These are phyloP conservation scores for Mycena crocata DNA, from an alignment of 768 basidiomycete species.

Conservation along the genomic window DNA sequence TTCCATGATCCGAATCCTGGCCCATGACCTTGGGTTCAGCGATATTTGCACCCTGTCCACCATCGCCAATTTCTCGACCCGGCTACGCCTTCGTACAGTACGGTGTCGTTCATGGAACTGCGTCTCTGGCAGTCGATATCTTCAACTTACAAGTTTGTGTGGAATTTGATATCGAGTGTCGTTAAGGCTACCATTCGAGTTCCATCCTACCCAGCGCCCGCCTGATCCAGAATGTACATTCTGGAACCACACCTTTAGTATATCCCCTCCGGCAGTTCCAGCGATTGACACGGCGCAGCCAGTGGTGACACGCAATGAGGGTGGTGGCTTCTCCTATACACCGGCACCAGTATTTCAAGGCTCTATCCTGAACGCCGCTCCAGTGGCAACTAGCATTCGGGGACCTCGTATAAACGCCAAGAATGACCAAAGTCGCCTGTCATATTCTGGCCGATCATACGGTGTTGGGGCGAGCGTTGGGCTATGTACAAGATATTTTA, in stretches of 20 bases:
- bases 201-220: not conserved
- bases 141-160: not conserved
- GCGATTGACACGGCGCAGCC: not conserved
- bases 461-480: slow-evolving; percentile 10
- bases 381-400: not conserved
- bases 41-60: not conserved
- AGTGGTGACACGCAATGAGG: not conserved
- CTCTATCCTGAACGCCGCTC: not conserved
- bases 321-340: slow-evolving; percentile 13
- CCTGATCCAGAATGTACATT: not conserved
- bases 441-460: slow-evolving; percentile 7
- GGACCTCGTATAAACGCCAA: not conserved
- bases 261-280: not conserved
- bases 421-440: slow-evolving; percentile 2
- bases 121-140: slow-evolving; percentile 7
- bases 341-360: not conserved
- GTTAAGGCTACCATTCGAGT: not conserved
- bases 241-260: not conserved
- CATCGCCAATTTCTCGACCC: slow-evolving; percentile 2
- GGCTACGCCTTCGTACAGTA: not conserved
- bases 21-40: not conserved
- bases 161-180: not conserved
- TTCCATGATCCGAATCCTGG: too few species aligned
- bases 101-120: not conserved
- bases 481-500: not conserved